Evolutionary conservation across 768 basidiomycete species (phyloP), one percentile per base, ranked within the genome.

Genomic region (Kwoniella heveanensis): DNA sequence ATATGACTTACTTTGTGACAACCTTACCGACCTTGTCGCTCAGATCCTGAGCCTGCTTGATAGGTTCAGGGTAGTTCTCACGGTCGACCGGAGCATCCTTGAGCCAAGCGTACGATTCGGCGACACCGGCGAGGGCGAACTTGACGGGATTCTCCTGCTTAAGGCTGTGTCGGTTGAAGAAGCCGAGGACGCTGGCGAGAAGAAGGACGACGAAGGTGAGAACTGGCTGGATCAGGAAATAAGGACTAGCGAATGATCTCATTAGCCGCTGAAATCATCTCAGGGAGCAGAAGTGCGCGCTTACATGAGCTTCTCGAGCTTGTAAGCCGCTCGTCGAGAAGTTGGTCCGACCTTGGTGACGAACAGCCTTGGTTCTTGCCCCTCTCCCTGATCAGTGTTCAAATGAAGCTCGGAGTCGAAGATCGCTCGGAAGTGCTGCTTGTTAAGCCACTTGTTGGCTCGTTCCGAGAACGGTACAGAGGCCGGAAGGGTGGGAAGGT

Each of bases 311-410:
- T 44, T 36, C 44, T 71, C 67, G 44, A 69, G 22, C 6, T 58
- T 52, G 17, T 50, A 27, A 13, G 56, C 32, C 27, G 54, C 60
- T 39, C 64, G 39, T 10, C 64, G 54, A 26, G 48, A 56, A 24
- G 63, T 59, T 5, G 51, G 54, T 15, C 64, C 68, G n/a, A 71
- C 58, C 56, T 71, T 69, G 36, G 63, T 67, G 25, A 74, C 70
- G 57, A 65, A 68, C 21, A 68, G 53, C 50, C 64, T 63, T 12
- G 50, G 46, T 22, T 51, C 62, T 24, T 60, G 48, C 0, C 22
- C 54, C 7, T 30, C 56, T n/a, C 30, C 52, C 19, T 68, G 52
- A n/a, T 62, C 55, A 24, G 54, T 62, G 29, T 65, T 62, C 26
- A 62, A 61, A 24, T 67, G 66, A 39, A 58, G 56, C 29, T 64